phyloP scores from a whole-genome alignment of 139 green algal genomes.

The Coelastrella sp. region DNA sequence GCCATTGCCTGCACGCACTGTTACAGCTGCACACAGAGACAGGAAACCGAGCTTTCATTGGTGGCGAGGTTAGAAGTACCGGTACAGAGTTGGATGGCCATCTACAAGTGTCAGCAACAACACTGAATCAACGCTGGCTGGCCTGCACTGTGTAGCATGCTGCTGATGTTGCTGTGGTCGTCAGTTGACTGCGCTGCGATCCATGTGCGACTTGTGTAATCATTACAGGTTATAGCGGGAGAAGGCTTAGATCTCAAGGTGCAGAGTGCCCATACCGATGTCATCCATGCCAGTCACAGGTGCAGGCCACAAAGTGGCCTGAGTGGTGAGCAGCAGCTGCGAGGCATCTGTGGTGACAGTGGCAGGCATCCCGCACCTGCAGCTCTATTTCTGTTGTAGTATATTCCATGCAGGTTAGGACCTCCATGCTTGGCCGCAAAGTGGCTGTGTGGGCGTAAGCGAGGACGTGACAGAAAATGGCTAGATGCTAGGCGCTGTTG shows the following conservation, averaged over 20 bases:
- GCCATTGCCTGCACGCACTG: not conserved
- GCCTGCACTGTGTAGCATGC: too few relatives aligned
- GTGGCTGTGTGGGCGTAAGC: too few relatives aligned
- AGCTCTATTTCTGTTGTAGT: not conserved
- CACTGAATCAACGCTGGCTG: too few relatives aligned
- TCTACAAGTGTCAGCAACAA: not conserved
- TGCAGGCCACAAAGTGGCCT: not conserved
- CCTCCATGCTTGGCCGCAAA: too few relatives aligned
- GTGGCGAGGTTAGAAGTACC: not conserved
- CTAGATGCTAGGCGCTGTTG: too few relatives aligned
- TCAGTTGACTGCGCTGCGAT: too few relatives aligned
- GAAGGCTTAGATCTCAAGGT: not conserved
- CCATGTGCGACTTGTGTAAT: too few relatives aligned
- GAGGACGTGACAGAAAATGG: too few relatives aligned
- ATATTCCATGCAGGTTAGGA: not conserved
- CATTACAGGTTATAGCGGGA: too few relatives aligned
- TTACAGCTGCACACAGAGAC: not conserved
- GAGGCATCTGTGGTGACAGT: not conserved
- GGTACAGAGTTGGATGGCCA: not conserved
- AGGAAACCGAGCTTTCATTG: not conserved
- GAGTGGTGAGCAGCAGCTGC: not conserved
- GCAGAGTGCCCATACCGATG: not conserved
- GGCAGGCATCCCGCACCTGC: too few relatives aligned
- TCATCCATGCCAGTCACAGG: not conserved
- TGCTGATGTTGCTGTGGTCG: too few relatives aligned